These are phyloP conservation scores for Pyricularia sp. DNA, from an alignment of 2,329 filamentous ascomycete species.

Conservation along the genomic window DNA sequence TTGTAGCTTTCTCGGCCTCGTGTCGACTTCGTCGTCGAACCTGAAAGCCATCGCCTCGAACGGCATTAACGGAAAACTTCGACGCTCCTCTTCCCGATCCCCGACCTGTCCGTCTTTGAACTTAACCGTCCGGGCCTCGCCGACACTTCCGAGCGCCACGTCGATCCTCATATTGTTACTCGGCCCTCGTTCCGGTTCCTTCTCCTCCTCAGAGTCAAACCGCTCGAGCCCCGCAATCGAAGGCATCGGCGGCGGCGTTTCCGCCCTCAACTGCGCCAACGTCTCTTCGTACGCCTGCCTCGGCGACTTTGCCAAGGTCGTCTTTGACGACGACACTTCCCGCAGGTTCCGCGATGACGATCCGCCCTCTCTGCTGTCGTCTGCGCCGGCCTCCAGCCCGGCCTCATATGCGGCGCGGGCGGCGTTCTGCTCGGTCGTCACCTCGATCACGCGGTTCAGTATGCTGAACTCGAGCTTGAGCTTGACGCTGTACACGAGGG, in stretches of 20 bases:
- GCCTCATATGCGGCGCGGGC: not conserved
- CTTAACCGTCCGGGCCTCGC: not conserved
- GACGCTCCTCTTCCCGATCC: not conserved
- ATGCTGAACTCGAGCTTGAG: slow-evolving; percentile 27
- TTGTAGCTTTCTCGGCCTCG: not conserved
- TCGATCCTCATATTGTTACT: not conserved
- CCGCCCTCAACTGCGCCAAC: not conserved
- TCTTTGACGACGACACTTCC: not conserved
- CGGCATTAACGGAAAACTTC: not conserved
- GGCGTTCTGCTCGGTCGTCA: not conserved
- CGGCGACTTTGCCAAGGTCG: not conserved
- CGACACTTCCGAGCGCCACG: not conserved
- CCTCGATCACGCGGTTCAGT: slow-evolving; percentile 23
- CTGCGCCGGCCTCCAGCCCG: not conserved
- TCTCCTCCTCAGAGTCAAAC: not conserved
- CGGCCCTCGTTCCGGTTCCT: not conserved
- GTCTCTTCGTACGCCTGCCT: not conserved
- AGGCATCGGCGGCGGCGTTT: not conserved
- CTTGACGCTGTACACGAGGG: slow-evolving; percentile 25
- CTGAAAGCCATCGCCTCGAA: not conserved
- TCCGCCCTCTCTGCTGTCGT: not conserved
- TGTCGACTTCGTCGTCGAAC: not conserved
- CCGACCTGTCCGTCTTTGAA: not conserved
- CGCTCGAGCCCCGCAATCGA: not conserved
- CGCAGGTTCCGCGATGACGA: not conserved